Percentiles rank a stretch among this genome's conserved stretches.
These are phyloP conservation scores for Pseudoturritis turrita DNA, from an alignment of 345 rosid species.

Conservation along the genomic window DNA sequence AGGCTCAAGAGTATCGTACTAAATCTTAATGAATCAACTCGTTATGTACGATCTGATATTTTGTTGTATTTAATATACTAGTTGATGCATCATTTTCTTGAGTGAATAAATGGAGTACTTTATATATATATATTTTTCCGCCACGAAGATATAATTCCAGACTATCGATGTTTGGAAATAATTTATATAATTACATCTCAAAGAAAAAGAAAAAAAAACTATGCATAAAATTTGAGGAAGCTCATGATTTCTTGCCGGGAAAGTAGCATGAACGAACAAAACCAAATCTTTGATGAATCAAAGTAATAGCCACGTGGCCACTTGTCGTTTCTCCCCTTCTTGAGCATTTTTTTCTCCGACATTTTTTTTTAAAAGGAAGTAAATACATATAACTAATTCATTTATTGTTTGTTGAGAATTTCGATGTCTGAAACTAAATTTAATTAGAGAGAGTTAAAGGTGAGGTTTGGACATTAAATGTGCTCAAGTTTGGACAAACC, in stretches of 20 bases:
- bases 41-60: conserved; percentile 17
- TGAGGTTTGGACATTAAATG: conserved; percentile 22
- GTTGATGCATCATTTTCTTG: conserved; percentile 11
- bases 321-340: conserved; percentile 24
- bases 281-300: conserved; percentile 16
- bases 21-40: conserved; percentile 28
- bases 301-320: conserved; percentile 16
- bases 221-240: background rate
- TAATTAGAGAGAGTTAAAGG: background rate
- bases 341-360: conserved; percentile 19
- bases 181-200: too few relatives aligned
- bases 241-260: conserved; percentile 8
- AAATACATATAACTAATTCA: too few relatives aligned
- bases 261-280: conserved; percentile 12
- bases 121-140: too few relatives aligned
- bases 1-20: conserved; percentile 16
- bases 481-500: conserved; percentile 3
- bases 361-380: too few relatives aligned
- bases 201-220: background rate
- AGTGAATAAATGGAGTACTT: background rate
- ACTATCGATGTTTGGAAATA: background rate
- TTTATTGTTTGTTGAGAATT: background rate
- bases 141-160: background rate
- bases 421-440: conserved; percentile 13
- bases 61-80: conserved; percentile 5